Evolutionary conservation across 2,329 filamentous ascomycete species (phyloP).

Genomic region (Aureobasidium melanogenum): DNA sequence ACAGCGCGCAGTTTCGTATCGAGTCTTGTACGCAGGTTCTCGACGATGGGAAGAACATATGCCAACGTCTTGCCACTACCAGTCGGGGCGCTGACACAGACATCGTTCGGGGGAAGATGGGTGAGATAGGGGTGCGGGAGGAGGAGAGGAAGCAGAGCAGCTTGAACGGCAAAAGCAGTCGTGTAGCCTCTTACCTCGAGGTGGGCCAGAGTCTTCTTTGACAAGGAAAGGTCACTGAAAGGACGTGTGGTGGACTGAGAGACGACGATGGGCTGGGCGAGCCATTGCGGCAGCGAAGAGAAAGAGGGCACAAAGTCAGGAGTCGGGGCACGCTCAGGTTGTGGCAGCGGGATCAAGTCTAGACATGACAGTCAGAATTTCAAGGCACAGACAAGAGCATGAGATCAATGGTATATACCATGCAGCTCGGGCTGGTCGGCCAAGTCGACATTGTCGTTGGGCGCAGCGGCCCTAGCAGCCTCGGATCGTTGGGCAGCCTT

Average conservation of each 20-base stretch:
- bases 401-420: slow-evolving; percentile 18
- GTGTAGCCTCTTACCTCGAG: slow-evolving; percentile 61
- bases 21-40: slow-evolving; percentile 45
- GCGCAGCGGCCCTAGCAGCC: slow-evolving; percentile 13
- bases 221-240: slow-evolving; percentile 59
- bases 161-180: slow-evolving; percentile 70
- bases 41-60: slow-evolving; percentile 78
- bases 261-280: slow-evolving; percentile 65
- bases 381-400: background rate
- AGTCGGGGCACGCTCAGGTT: slow-evolving; percentile 57
- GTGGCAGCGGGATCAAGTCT: slow-evolving; percentile 72
- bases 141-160: slow-evolving; percentile 70
- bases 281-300: slow-evolving; percentile 72
- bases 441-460: slow-evolving; percentile 19
- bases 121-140: slow-evolving; percentile 48
- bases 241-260: slow-evolving; percentile 49
- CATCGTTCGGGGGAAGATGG: slow-evolving; percentile 58
- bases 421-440: slow-evolving; percentile 41
- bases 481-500: slow-evolving; percentile 21
- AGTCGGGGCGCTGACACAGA: slow-evolving; percentile 86
- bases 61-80: slow-evolving; percentile 93
- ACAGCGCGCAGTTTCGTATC: slow-evolving; percentile 54
- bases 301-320: slow-evolving; percentile 55
- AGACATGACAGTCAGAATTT: slow-evolving; percentile 11
- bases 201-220: slow-evolving; percentile 48